These are phyloP conservation scores for Sechiopsis laciniata DNA, from an alignment of 306 rosid genomes.

Conservation along the genomic window DNA sequence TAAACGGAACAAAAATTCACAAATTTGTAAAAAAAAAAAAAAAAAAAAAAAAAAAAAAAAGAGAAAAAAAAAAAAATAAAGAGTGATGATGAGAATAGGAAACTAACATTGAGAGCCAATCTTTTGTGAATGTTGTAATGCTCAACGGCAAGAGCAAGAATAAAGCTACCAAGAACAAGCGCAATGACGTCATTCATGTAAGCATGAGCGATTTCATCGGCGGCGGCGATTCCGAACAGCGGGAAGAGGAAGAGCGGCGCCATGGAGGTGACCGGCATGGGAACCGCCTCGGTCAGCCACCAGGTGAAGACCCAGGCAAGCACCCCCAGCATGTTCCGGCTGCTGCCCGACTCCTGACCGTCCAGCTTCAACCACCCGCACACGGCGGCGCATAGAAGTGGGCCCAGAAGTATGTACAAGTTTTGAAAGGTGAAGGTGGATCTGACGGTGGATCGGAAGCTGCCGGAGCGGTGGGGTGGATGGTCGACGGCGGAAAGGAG, in stretches of 20 bases:
- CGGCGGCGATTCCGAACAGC: constrained; percentile 55
- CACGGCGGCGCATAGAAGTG: constrained; percentile 40
- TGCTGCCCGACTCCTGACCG: constrained; percentile 29
- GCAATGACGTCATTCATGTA: constrained; percentile 80
- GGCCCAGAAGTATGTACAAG: constrained; percentile 49
- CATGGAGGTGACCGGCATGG: constrained; percentile 83
- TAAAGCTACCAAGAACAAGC: constrained; percentile 74
- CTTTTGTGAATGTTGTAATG: constrained; percentile 75
- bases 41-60: background rate
- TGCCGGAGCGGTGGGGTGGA: constrained; percentile 23
- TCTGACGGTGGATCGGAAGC: constrained; percentile 6
- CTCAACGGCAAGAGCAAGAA: constrained; percentile 84
- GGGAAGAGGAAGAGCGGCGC: constrained; percentile 76
- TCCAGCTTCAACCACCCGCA: constrained; percentile 42
- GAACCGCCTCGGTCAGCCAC: constrained; percentile 91
- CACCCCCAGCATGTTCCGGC: constrained; percentile 69
- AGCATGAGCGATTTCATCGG: constrained; percentile 66
- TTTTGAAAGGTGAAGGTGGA: constrained; percentile 36
- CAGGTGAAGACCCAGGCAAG: constrained; percentile 70
- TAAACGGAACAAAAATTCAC: too few relatives aligned
- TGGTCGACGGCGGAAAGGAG: constrained; percentile 48
- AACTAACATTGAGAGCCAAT: constrained; percentile 75
- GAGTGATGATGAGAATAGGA: background rate
- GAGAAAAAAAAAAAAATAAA: background rate
- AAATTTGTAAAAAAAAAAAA: too few relatives aligned